These are phyloP conservation scores for Tylopilus plumbeoviolaceoides DNA, from an alignment of 768 basidiomycete genomes.

Conservation along the genomic window DNA sequence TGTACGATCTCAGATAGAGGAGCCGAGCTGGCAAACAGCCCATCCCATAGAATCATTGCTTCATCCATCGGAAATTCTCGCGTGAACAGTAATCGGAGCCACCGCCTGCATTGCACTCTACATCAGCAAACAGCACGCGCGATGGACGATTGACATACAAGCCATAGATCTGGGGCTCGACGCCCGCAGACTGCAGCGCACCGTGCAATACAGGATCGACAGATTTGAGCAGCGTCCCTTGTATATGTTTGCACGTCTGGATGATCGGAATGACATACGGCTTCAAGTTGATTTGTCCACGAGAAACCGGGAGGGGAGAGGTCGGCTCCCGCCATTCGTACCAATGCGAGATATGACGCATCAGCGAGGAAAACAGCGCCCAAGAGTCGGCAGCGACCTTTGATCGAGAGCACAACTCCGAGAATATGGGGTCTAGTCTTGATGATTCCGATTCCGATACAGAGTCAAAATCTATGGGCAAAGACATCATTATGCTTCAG, in stretches of 20 bases:
- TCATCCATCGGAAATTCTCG: constrained; percentile 82
- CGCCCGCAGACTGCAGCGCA: constrained; percentile 69
- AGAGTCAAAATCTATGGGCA: constrained; percentile 71
- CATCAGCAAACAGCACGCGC: constrained; percentile 10
- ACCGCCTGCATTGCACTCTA: constrained; percentile 55
- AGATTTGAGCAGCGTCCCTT: constrained; percentile 63
- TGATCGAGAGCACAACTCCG: constrained; percentile 58
- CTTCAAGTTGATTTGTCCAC: constrained; percentile 43
- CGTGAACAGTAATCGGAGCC: constrained; percentile 90
- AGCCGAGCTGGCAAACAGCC: constrained; percentile 79
- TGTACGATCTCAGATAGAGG: constrained; percentile 71
- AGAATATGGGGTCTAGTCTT: constrained; percentile 36
- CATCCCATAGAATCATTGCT: constrained; percentile 93
- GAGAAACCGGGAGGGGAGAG: constrained; percentile 27
- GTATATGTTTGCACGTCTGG: constrained; percentile 74
- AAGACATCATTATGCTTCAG: constrained; percentile 25
- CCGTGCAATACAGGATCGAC: constrained; percentile 80
- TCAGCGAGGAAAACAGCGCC: constrained; percentile 74
- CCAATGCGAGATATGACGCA: constrained; percentile 79
- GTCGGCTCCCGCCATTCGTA: constrained; percentile 61
- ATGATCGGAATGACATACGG: constrained; percentile 84
- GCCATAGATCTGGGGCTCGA: constrained; percentile 96
- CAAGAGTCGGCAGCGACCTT: constrained; percentile 88
- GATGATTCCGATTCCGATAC: constrained; percentile 35
- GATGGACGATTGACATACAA: constrained; percentile 55